phyloP scores from a whole-genome alignment of 73 alveolate genomes.

The Tetrahymena thermophila region DNA sequence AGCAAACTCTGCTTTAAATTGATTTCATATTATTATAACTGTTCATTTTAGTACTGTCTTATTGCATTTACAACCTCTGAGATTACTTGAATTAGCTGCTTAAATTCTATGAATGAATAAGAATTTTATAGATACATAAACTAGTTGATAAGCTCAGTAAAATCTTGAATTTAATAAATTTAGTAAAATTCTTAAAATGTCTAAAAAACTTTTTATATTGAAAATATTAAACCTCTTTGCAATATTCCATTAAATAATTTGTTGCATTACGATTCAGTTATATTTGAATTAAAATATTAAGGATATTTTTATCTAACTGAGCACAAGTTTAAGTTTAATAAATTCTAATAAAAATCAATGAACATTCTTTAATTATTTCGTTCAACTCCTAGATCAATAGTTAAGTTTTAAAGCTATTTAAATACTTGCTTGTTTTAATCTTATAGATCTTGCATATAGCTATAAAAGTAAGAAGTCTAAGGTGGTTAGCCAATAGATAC shows the following conservation, averaged over 20 bases:
- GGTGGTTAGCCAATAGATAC: not conserved
- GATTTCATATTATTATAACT: too few relatives aligned
- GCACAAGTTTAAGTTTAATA: not conserved
- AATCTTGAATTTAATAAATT: not conserved
- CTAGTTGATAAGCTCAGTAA: not conserved
- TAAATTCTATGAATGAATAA: too few relatives aligned
- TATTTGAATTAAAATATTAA: too few relatives aligned
- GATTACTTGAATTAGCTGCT: not conserved
- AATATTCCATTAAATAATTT: not conserved
- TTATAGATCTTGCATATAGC: not conserved
- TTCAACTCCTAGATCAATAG: not conserved
- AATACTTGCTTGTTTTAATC: not conserved
- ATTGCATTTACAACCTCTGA: not conserved
- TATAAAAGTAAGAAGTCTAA: not conserved
- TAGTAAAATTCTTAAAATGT: not conserved
- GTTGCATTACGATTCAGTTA: not conserved
- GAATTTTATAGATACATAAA: too few relatives aligned
- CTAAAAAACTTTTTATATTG: not conserved
- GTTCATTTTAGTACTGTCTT: not conserved
- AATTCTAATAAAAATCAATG: not conserved
- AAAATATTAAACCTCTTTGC: not conserved
- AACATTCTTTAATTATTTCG: not conserved
- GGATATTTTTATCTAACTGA: not conserved
- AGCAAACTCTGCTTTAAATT: too few relatives aligned
- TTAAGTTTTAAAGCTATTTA: not conserved